Evolutionary conservation across 2,329 filamentous ascomycete species (phyloP), one percentile per base, ranked within the genome.

Genomic region (Penicillium sp.): DNA sequence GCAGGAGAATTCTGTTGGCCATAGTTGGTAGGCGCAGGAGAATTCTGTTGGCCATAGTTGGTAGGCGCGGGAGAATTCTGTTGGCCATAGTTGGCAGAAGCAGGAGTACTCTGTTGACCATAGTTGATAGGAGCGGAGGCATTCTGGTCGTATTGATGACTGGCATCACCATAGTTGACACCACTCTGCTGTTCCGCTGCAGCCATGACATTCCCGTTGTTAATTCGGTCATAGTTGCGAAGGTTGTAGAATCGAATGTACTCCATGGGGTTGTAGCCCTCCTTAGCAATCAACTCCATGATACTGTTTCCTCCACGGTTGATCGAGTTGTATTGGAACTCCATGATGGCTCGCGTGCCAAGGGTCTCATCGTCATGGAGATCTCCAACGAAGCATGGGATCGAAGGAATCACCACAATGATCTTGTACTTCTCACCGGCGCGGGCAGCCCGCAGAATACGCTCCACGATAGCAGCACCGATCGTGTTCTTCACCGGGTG

Each of bases 261-360:
- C 53, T 97, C 77, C 71, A 75, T 84, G 0, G 93, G 92, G 67
- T 97, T 89, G 7, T 93, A 86, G 1, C 91, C 93, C 64, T 90
- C 82, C 21, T 85, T 86, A 58, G 83, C 83, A 57, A 97, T 86
- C 68, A 89, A 85, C 53, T 87, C 92, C 70, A 90, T 96, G 54
- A 99, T 98, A 23, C 92, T 96, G 72, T 97, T 83, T 60, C 95
- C 89, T 14, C 95, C 95, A 43, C 95, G 88, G 72, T 90, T 93
- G 66, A 99, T 96, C 0, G 92, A 96, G 76, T 96, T 96, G 81
- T 95, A 99, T 73, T 98, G 95, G 72, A 96, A 98, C 72, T 98
- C 93, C 92, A 99, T 98, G 68, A 98, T 99, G 11, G 93, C 93
- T 47, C 92, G 80, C 0, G 93, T 98, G 11, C 93, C 93, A 1